These are phyloP conservation scores for Pezicula carpinea DNA, from an alignment of 2,329 filamentous ascomycete species.

Conservation along the genomic window DNA sequence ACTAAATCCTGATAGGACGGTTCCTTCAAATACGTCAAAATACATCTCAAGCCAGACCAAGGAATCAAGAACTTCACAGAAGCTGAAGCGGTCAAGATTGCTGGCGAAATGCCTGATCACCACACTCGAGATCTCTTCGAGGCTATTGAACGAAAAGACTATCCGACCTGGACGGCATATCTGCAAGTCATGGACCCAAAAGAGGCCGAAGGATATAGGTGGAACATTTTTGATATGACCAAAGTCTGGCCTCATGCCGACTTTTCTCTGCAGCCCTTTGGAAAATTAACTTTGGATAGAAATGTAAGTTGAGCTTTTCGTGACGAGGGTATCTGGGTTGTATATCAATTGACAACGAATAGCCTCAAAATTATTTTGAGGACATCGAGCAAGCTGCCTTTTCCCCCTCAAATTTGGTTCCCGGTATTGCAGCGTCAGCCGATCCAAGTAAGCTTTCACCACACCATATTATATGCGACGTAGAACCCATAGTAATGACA, in stretches of 20 bases:
- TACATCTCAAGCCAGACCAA: slow-evolving; percentile 43
- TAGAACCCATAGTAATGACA: too few species aligned
- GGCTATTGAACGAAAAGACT: slow-evolving; percentile 40
- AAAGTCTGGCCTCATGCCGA: slow-evolving; percentile 48
- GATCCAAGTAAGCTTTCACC: slow-evolving; percentile 47
- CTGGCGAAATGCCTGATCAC: slow-evolving; percentile 32
- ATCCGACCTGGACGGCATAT: slow-evolving; percentile 46
- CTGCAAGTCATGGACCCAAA: slow-evolving; percentile 50
- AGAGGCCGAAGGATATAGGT: slow-evolving; percentile 41
- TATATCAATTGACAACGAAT: too few species aligned
- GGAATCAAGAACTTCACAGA: slow-evolving; percentile 40
- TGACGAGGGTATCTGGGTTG: too few species aligned
- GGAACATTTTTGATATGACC: slow-evolving; percentile 52
- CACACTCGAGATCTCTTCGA: slow-evolving; percentile 35
- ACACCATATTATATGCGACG: too few species aligned
- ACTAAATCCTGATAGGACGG: slow-evolving; percentile 32
- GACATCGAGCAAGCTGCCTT: slow-evolving; percentile 66
- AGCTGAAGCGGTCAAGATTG: slow-evolving; percentile 30
- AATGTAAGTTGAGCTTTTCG: slow-evolving; percentile 34
- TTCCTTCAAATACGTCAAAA: slow-evolving; percentile 43
- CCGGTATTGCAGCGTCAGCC: slow-evolving; percentile 55
- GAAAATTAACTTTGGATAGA: slow-evolving; percentile 44
- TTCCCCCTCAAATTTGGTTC: slow-evolving; percentile 57
- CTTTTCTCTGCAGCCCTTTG: slow-evolving; percentile 43
- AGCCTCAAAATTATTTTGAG: slow-evolving; percentile 55